These are phyloP conservation scores for Cyclotella sp. DNA, from an alignment of 108 stramenopile species.

Conservation along the genomic window DNA sequence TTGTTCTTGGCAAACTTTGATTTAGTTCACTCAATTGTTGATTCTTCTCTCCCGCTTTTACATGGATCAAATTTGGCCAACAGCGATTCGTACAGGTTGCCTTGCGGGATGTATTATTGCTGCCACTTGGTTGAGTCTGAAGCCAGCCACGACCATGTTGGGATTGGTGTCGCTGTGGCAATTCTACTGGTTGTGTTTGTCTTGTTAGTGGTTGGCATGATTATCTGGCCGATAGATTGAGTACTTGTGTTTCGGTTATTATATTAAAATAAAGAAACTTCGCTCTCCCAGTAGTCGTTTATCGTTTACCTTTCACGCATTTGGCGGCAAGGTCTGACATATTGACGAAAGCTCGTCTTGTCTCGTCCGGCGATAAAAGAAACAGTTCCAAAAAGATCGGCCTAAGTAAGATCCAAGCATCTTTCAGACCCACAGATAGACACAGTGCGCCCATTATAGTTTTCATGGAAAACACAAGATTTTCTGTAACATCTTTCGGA, in stretches of 20 bases:
- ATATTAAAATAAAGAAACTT: neutral
- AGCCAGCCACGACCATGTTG: slow-evolving; percentile 64
- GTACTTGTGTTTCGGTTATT: neutral
- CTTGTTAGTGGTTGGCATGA: slow-evolving; percentile 39
- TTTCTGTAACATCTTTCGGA: slow-evolving; percentile 40
- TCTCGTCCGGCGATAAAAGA: slow-evolving; percentile 56
- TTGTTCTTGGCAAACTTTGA: no score
- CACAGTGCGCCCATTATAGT: slow-evolving; percentile 62
- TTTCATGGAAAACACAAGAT: slow-evolving; percentile 64
- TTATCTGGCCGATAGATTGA: slow-evolving; percentile 34
- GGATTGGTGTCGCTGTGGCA: slow-evolving; percentile 59
- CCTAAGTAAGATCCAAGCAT: slow-evolving; percentile 46
- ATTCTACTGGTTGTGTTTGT: slow-evolving; percentile 36
- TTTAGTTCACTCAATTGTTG: no score
- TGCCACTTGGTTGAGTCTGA: slow-evolving; percentile 66
- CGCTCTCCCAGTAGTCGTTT: neutral
- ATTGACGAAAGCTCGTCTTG: slow-evolving; percentile 7
- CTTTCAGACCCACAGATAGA: slow-evolving; percentile 55
- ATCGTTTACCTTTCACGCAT: slow-evolving; percentile 8
- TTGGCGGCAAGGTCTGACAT: slow-evolving; percentile 4
- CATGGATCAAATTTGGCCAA: no score
- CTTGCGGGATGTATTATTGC: slow-evolving; percentile 75
- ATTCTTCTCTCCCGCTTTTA: no score
- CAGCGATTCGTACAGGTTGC: slow-evolving; percentile 49
- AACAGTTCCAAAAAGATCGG: slow-evolving; percentile 59